Conservation (phyloP, 2,329 filamentous ascomycete species). For the Penicillium sp. region DNA sequence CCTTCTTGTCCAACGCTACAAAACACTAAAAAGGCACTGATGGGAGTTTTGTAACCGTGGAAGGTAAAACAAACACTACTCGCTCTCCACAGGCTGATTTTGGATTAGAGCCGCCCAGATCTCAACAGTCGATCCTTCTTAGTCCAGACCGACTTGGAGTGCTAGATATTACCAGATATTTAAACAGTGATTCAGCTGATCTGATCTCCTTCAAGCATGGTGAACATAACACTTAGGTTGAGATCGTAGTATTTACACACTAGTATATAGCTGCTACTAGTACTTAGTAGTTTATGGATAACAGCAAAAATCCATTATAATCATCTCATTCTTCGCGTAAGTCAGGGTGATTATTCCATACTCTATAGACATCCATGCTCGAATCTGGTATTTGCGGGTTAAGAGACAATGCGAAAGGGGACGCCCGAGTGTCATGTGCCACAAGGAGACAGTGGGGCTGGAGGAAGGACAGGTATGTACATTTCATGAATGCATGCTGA, state of each 20-base stretch:
- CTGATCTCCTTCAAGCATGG: too few relatives aligned
- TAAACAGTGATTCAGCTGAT: too few relatives aligned
- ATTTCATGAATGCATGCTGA: constrained; percentile 35
- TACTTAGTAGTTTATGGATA: neutral
- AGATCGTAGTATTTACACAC: too few relatives aligned
- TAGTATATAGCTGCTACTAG: too few relatives aligned
- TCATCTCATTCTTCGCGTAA: constrained; percentile 32
- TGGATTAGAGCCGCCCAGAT: too few relatives aligned
- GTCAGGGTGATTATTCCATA: constrained; percentile 34
- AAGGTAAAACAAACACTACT: neutral
- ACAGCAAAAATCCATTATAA: constrained; percentile 24
- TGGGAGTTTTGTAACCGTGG: constrained; percentile 4
- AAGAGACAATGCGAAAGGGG: constrained; percentile 24
- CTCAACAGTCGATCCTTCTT: too few relatives aligned
- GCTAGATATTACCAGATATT: too few relatives aligned
- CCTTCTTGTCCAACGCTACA: constrained; percentile 12
- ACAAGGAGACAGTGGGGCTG: constrained; percentile 16
- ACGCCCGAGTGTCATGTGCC: constrained; percentile 9
- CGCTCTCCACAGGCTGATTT: neutral
- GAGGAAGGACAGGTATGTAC: constrained; percentile 34
- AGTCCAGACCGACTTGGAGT: too few relatives aligned
- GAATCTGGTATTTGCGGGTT: constrained; percentile 33
- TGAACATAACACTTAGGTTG: too few relatives aligned
- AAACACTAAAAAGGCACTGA: neutral
- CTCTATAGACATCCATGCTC: constrained; percentile 35